Evolutionary conservation across 768 basidiomycete species (phyloP).

Genomic region (Lentinula aciculospora): DNA sequence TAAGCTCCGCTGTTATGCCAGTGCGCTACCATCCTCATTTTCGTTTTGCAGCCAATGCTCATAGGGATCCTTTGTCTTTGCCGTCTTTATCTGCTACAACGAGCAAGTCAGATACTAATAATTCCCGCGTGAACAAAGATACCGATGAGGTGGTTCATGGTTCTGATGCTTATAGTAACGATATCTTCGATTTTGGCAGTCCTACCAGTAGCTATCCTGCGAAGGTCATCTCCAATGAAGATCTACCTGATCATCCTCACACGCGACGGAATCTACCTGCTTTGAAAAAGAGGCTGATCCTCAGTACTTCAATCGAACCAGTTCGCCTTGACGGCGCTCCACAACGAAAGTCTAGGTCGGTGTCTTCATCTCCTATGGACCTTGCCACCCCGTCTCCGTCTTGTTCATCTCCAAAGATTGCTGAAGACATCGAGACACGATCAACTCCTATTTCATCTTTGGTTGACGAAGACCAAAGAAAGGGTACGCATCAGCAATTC

Average conservation of each 20-base stretch:
- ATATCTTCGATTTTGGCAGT: not conserved
- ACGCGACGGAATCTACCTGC: not conserved
- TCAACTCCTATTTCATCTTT: not conserved
- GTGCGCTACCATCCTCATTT: not conserved
- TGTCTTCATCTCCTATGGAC: not conserved
- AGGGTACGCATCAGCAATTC: not conserved
- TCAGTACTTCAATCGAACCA: not conserved
- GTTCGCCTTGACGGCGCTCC: not conserved
- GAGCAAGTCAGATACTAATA: not conserved
- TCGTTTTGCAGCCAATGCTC: not conserved
- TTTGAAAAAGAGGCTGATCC: not conserved
- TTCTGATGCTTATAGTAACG: not conserved
- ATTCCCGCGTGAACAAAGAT: not conserved
- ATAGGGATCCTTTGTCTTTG: not conserved
- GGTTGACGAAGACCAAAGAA: not conserved
- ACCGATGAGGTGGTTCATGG: not conserved
- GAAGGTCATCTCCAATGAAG: not conserved
- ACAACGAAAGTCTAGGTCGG: not conserved
- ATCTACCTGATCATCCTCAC: not conserved
- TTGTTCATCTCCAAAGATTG: not conserved
- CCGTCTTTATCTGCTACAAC: not conserved
- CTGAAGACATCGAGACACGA: not conserved
- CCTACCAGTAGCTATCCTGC: not conserved
- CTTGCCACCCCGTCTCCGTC: not conserved
- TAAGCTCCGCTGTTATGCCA: not conserved